Percentiles rank a stretch among this genome's conserved stretches.
These are phyloP conservation scores for Coniella lustricola DNA, from an alignment of 2,329 filamentous ascomycete species.

Conservation along the genomic window DNA sequence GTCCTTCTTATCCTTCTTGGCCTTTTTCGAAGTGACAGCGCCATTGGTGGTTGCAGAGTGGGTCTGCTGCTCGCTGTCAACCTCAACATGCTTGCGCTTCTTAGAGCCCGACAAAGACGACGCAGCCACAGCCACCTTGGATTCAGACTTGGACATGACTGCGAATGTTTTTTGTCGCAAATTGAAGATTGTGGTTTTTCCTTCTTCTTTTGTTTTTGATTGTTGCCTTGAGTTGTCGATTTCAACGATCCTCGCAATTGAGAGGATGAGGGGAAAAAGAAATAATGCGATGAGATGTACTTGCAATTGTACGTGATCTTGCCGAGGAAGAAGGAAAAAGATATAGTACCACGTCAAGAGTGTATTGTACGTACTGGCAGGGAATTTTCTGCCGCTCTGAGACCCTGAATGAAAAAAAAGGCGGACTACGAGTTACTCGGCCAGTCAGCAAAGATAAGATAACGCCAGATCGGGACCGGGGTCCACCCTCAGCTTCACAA, in stretches of 20 bases:
- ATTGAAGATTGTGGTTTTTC: background rate
- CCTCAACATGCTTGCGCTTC: slow-evolving; percentile 16
- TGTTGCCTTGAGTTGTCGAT: too few relatives aligned
- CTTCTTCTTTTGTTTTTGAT: background rate
- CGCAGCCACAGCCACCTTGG: slow-evolving; percentile 10
- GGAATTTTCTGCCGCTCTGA: slow-evolving; percentile 3
- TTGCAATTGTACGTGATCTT: background rate
- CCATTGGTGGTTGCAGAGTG: too few relatives aligned
- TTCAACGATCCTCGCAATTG: too few relatives aligned
- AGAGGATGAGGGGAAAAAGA: too few relatives aligned
- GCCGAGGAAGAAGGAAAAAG: background rate
- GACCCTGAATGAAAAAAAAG: background rate
- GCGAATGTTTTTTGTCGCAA: too few relatives aligned
- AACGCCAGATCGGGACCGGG: background rate
- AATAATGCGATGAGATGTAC: background rate
- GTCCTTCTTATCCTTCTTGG: slow-evolving; percentile 7
- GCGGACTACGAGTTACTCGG: background rate
- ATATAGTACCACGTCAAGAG: background rate
- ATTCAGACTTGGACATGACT: slow-evolving; percentile 12
- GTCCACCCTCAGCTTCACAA: too few relatives aligned
- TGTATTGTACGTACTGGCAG: background rate
- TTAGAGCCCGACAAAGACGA: background rate
- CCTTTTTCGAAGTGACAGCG: slow-evolving; percentile 7
- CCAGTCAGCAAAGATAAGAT: slow-evolving; percentile 12
- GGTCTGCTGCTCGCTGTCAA: background rate